A percentile compares a stretch with the other conserved stretches of the same genome.
Conservation (phyloP, 306 rosid genomes). For the Vachellia collinsii region DNA sequence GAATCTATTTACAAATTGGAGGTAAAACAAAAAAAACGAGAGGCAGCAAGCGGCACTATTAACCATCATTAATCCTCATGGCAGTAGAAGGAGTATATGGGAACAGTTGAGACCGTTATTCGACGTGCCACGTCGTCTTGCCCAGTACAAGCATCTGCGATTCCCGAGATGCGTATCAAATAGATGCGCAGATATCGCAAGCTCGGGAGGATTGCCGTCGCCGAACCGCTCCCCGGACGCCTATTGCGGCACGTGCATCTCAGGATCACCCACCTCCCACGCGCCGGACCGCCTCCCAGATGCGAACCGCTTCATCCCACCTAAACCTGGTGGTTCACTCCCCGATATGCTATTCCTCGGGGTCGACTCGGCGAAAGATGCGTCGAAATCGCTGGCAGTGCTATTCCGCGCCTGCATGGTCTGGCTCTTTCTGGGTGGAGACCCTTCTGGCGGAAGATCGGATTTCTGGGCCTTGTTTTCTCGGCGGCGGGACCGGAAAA, state of each 20-base stretch:
- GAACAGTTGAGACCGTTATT: conserved; percentile 51
- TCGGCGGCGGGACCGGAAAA: conserved; percentile 55
- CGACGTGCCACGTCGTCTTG: conserved; percentile 63
- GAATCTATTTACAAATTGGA: conserved; percentile 46
- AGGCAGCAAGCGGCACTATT: neutral
- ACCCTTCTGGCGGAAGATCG: conserved; percentile 32
- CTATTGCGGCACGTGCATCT: conserved; percentile 39
- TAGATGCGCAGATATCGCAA: neutral
- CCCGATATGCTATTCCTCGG: conserved; percentile 54
- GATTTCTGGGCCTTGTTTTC: conserved; percentile 40
- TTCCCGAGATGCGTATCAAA: neutral
- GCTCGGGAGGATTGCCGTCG: conserved; percentile 12
- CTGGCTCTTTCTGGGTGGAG: conserved; percentile 33
- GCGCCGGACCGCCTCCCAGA: conserved; percentile 83
- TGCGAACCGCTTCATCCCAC: conserved; percentile 65
- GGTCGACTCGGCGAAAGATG: conserved; percentile 46
- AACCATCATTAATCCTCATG: neutral
- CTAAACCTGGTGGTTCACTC: conserved; percentile 67
- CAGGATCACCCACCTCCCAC: conserved; percentile 51
- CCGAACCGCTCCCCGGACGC: neutral
- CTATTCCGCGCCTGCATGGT: conserved; percentile 30
- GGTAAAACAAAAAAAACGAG: neutral
- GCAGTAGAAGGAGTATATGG: neutral
- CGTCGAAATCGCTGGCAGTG: conserved; percentile 33
- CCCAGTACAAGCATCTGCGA: conserved; percentile 35